Percentiles rank a stretch among this genome's conserved stretches.
Evolutionary conservation across 805 yeast species (phyloP).

Genomic region (Saturnispora sekii): DNA sequence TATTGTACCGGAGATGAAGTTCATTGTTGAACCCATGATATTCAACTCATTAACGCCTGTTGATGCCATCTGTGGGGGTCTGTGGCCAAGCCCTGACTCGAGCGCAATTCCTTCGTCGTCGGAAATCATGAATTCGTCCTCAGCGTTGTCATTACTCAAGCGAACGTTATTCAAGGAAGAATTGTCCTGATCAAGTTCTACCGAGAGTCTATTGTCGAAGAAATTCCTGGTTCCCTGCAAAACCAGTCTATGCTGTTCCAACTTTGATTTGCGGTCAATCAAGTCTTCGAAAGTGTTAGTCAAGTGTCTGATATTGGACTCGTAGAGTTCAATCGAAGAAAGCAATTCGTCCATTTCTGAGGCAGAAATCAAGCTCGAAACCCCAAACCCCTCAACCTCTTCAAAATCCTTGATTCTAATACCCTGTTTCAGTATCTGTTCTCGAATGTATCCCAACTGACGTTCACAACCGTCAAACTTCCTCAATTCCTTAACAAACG

Average conservation of each 20-base stretch:
- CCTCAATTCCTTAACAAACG: conserved; percentile 83
- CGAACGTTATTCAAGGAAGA: conserved; percentile 21
- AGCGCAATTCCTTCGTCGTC: conserved; percentile 13
- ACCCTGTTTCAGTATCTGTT: conserved; percentile 40
- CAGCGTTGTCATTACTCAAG: conserved; percentile 11
- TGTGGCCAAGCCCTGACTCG: conserved; percentile 14
- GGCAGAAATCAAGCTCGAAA: conserved; percentile 31
- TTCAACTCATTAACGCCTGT: conserved; percentile 29
- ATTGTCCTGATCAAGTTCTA: conserved; percentile 23
- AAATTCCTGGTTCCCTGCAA: conserved; percentile 28
- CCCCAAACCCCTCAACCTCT: conserved; percentile 19
- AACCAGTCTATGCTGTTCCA: conserved; percentile 65
- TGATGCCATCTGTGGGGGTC: conserved; percentile 4
- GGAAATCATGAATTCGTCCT: conserved; percentile 13
- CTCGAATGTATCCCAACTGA: conserved; percentile 53
- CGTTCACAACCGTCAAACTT: conserved; percentile 80
- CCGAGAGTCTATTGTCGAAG: conserved; percentile 25
- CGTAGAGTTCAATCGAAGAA: conserved; percentile 50
- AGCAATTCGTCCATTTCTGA: conserved; percentile 68
- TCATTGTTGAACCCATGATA: conserved; percentile 29
- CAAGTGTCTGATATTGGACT: conserved; percentile 61
- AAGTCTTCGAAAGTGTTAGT: conserved; percentile 59
- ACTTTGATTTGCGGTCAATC: conserved; percentile 42
- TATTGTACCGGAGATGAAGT: conserved; percentile 72
- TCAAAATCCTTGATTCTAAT: conserved; percentile 25